Conservation (phyloP, 345 rosid genomes). For the Aquilaria yunnanensis region DNA sequence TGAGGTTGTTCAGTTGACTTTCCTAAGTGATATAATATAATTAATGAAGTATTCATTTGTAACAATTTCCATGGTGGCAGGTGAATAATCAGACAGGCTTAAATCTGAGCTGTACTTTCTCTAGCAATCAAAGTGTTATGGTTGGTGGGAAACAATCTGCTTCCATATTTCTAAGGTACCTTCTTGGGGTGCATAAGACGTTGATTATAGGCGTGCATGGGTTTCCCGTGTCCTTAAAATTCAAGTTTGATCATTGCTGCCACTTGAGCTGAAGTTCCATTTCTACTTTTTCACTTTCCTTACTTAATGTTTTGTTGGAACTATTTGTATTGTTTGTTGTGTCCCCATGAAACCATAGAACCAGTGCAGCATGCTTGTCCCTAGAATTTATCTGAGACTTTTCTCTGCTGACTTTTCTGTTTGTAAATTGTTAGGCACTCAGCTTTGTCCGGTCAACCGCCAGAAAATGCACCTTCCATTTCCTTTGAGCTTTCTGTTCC, state of each 20-base stretch:
- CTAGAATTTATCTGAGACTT: conserved; percentile 7
- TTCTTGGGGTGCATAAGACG: conserved; percentile 1
- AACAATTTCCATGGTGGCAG: conserved; percentile 30
- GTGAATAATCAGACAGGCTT: conserved; percentile 79
- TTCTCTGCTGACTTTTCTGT: neutral
- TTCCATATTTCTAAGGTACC: conserved; percentile 67
- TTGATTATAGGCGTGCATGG: no score
- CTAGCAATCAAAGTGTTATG: conserved; percentile 46
- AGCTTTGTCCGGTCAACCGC: conserved; percentile 28
- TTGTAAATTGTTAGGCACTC: conserved; percentile 36
- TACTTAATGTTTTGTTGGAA: neutral
- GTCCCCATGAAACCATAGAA: neutral
- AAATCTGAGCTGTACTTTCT: conserved; percentile 55
- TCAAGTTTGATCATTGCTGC: no score
- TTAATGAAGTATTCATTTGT: neutral
- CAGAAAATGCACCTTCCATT: conserved; percentile 44
- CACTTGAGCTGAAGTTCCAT: no score
- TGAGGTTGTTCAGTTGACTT: no score
- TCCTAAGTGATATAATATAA: no score
- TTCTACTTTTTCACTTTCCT: neutral
- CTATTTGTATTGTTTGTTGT: neutral
- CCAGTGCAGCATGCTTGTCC: neutral
- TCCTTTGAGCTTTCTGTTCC: conserved; percentile 58
- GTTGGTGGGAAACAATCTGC: conserved; percentile 59
- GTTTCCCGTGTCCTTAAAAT: no score